Evolutionary conservation across 352 stramenopile species (phyloP), one percentile per base, ranked within the genome.

Genomic region (Phytophthora sansomeana): DNA sequence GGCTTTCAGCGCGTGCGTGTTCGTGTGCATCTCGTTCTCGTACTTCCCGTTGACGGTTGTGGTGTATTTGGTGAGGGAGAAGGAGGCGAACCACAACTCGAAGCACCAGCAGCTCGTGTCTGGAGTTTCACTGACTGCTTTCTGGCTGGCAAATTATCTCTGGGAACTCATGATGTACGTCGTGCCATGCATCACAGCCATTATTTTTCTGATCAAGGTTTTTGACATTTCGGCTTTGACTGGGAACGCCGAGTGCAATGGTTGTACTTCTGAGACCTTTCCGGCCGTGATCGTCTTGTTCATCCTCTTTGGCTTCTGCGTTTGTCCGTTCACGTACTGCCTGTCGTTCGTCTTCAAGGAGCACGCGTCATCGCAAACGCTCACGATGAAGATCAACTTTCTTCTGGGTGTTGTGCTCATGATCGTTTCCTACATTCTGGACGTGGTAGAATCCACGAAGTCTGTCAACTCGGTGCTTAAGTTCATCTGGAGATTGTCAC

Each of bases 91-190:
- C 14, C 75, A 84, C 72, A 98, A 98, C 69, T 92, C 96, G 1
- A 99, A 99, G 70, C 97, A 99, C 79, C 87, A 97, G 63, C 93
- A 98, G 73, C 87, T 81, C 58, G 95, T 99, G 8, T 97, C 89
- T 0, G 97, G 97, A 7, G 95, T 98, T 0, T 88, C 86, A 30
- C 75, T 98, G 16, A 69, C 62, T 0, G 89, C 92, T 0, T 99
- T 99, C 63, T 99, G 97, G 97, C 32, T 98, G n/a, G 92, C 93
- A 26, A 99, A 97, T 38, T 98, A 92, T 62, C 56, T 95, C 16
- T 99, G 93, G 87, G 95, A 99, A 63, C 63, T 97, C n/a, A 43
- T 96, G 5, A 96, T 93, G 54, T 99, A 98, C 75, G 55, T 93
- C 21, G 67, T 98, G 0, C 80, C 85, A 5, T 74, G 64, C 16